Evolutionary conservation across 2,329 filamentous ascomycete species (phyloP).

Genomic region (Fusarium torulosum): DNA sequence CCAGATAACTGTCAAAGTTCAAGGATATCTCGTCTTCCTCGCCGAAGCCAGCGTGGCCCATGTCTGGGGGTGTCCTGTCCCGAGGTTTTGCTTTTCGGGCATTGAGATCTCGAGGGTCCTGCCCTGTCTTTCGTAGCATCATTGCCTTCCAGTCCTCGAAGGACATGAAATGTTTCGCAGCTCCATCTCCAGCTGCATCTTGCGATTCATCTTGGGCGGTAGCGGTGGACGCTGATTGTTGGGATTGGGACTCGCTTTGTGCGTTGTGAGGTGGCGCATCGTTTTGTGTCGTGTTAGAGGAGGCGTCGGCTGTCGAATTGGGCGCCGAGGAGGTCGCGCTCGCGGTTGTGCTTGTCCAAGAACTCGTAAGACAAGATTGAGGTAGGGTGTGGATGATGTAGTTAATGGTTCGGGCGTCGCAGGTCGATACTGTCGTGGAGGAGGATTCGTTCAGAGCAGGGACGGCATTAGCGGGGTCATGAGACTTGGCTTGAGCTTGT

Average conservation of each 20-base stretch:
- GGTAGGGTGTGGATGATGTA: slow-evolving; percentile 84
- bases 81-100: slow-evolving; percentile 68
- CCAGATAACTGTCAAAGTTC: slow-evolving; percentile 61
- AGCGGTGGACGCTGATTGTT: slow-evolving; percentile 10
- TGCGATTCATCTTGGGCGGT: slow-evolving; percentile 21
- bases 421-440: slow-evolving; percentile 48
- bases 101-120: slow-evolving; percentile 75
- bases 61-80: slow-evolving; percentile 66
- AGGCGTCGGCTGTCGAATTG: slow-evolving; percentile 11
- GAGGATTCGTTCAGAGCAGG: slow-evolving; percentile 21
- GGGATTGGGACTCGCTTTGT: slow-evolving; percentile 13
- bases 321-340: slow-evolving; percentile 43
- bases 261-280: slow-evolving; percentile 22
- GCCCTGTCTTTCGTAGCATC: slow-evolving; percentile 87
- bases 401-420: slow-evolving; percentile 77
- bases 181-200: slow-evolving; percentile 41
- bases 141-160: slow-evolving; percentile 99
- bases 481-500: slow-evolving; percentile 14
- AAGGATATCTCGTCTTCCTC: slow-evolving; percentile 87
- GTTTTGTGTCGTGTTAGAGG: slow-evolving; percentile 3
- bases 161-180: slow-evolving; percentile 78
- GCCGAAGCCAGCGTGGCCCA: slow-evolving; percentile 81
- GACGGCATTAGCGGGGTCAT: slow-evolving; percentile 11
- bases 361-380: slow-evolving; percentile 79
- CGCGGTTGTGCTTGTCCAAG: slow-evolving; percentile 64